Evolutionary conservation across 1,284 basidiomycete genomes (phyloP).

Genomic region (Vanrija sp.): DNA sequence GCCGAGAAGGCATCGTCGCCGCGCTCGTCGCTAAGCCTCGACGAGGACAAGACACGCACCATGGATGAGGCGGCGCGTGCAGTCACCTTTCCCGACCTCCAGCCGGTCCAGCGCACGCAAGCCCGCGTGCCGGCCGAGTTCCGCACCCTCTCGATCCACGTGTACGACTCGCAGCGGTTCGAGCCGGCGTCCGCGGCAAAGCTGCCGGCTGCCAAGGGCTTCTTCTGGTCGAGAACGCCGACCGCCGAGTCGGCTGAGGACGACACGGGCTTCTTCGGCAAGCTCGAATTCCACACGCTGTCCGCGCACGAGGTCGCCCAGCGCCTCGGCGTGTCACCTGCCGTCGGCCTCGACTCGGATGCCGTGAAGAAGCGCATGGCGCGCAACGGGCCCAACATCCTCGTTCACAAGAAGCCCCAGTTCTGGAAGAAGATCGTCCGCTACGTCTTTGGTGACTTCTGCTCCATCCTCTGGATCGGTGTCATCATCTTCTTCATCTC

Average conservation of each 20-base stretch:
- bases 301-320: conserved; percentile 52
- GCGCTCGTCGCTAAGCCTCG: not conserved
- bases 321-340: conserved; percentile 54
- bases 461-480: conserved; percentile 57
- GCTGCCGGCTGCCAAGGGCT: not conserved
- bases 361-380: conserved; percentile 54
- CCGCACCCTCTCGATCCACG: conserved; percentile 41
- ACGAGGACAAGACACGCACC: not conserved
- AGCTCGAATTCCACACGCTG: conserved; percentile 58
- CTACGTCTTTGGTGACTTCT: conserved; percentile 56
- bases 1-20: no score
- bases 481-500: conserved; percentile 52
- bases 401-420: conserved; percentile 45
- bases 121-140: conserved; percentile 4
- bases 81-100: no score
- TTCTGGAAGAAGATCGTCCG: conserved; percentile 48
- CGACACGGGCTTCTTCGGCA: conserved; percentile 29
- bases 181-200: not conserved
- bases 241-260: conserved; percentile 8
- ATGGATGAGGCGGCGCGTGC: not conserved
- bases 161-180: conserved; percentile 34
- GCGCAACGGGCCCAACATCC: conserved; percentile 49
- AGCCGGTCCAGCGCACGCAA: not conserved
- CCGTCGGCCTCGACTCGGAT: conserved; percentile 54
- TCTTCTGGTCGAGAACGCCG: not conserved